phyloP scores from a whole-genome alignment of 345 rosid genomes.

The Acer saccharum region DNA sequence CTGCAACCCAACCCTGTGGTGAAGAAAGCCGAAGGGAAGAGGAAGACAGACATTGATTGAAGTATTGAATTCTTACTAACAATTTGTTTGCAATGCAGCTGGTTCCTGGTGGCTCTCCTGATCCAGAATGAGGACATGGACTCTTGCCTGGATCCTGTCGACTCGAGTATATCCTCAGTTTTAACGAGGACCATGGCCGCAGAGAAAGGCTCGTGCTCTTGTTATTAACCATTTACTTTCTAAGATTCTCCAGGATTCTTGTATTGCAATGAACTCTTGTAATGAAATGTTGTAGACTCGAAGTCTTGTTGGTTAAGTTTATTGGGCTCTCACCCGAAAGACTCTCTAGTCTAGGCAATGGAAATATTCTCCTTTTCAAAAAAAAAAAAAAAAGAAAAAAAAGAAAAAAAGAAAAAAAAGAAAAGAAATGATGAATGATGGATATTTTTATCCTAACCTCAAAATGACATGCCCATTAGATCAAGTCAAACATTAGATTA shows the following conservation, averaged over 20 bases:
- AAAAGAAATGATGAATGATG: not conserved
- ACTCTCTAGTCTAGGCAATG: too few species aligned
- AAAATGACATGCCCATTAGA: not conserved
- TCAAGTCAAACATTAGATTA: not conserved
- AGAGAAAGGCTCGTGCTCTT: not conserved
- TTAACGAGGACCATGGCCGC: not conserved
- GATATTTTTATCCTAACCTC: not conserved
- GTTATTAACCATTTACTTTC: not conserved
- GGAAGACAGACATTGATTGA: not conserved
- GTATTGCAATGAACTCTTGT: not conserved
- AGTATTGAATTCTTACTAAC: slow-evolving; percentile 3
- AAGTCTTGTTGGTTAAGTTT: too few species aligned
- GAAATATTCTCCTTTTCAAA: too few species aligned
- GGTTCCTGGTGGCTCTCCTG: slow-evolving; percentile 96
- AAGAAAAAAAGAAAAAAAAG: not conserved
- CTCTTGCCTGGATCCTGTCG: not conserved
- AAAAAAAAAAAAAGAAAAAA: not conserved
- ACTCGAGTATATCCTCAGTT: slow-evolving; percentile 5
- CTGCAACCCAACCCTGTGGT: not conserved
- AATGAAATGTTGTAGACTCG: not conserved
- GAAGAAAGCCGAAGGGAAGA: not conserved
- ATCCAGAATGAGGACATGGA: slow-evolving; percentile 33
- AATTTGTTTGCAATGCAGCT: slow-evolving; percentile 54
- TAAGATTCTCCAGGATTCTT: not conserved
- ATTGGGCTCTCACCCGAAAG: too few species aligned